Conservation (phyloP, 2,329 filamentous ascomycete species). For the Monilinia laxa region DNA sequence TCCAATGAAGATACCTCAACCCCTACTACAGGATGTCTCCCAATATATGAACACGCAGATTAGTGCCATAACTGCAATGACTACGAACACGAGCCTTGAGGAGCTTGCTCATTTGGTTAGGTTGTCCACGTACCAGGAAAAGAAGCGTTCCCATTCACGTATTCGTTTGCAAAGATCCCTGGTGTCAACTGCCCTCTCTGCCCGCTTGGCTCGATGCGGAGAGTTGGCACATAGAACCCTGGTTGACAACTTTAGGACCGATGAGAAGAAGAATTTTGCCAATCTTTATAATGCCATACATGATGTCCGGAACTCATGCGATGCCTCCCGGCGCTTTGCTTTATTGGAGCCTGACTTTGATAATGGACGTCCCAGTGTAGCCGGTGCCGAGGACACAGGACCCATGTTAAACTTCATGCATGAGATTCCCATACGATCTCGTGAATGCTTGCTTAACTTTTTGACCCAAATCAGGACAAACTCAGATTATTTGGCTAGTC, state of each 20-base stretch:
- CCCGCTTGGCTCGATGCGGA: constrained; percentile 71
- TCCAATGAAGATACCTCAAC: constrained; percentile 36
- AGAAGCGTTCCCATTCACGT: constrained; percentile 71
- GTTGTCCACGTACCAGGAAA: constrained; percentile 77
- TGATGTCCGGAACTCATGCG: constrained; percentile 75
- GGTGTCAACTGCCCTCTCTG: constrained; percentile 71
- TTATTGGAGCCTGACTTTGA: constrained; percentile 72
- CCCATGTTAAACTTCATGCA: constrained; percentile 59
- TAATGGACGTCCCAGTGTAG: constrained; percentile 41
- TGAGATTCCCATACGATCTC: constrained; percentile 72
- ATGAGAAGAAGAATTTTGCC: constrained; percentile 76
- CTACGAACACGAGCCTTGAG: constrained; percentile 67
- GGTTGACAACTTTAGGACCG: constrained; percentile 73
- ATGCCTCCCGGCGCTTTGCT: constrained; percentile 68
- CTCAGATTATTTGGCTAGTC: constrained; percentile 80
- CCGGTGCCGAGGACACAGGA: constrained; percentile 44
- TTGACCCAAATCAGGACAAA: constrained; percentile 81
- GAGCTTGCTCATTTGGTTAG: constrained; percentile 77
- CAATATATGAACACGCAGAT: constrained; percentile 63
- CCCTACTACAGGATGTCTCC: constrained; percentile 65
- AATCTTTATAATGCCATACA: constrained; percentile 74
- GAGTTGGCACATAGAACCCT: constrained; percentile 73
- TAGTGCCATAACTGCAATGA: constrained; percentile 51
- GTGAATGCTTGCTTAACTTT: constrained; percentile 75
- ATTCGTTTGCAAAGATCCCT: constrained; percentile 72